Percentiles rank a stretch among this genome's conserved stretches.
These are phyloP conservation scores for Stromatinia cepivora DNA, from an alignment of 2,329 filamentous ascomycete species.

Conservation along the genomic window DNA sequence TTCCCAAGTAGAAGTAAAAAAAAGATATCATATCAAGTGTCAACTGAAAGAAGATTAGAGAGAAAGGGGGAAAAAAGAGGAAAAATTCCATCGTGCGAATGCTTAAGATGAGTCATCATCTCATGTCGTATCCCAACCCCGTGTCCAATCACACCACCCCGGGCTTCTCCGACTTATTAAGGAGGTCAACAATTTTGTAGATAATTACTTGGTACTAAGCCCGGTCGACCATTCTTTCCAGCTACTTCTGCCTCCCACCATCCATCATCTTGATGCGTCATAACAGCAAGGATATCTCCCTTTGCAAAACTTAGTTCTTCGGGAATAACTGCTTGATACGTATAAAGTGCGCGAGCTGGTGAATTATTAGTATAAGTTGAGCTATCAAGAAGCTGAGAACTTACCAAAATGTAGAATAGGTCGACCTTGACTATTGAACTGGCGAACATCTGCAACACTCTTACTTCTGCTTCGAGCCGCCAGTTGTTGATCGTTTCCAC, in stretches of 20 bases:
- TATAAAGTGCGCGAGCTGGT: slow-evolving; percentile 86
- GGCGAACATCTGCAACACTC: slow-evolving; percentile 79
- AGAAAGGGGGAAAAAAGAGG: background rate
- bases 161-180: background rate
- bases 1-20: slow-evolving; percentile 1
- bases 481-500: slow-evolving; percentile 40
- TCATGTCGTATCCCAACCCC: slow-evolving; percentile 3
- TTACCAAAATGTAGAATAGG: slow-evolving; percentile 92
- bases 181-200: slow-evolving; percentile 44
- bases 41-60: background rate
- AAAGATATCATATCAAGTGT: background rate
- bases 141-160: slow-evolving; percentile 2
- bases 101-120: slow-evolving; percentile 7
- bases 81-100: background rate
- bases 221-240: slow-evolving; percentile 59
- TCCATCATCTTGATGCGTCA: slow-evolving; percentile 92
- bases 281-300: slow-evolving; percentile 84
- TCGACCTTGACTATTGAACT: slow-evolving; percentile 82
- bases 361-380: slow-evolving; percentile 31
- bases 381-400: slow-evolving; percentile 43
- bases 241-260: slow-evolving; percentile 99
- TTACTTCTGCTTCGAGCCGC: slow-evolving; percentile 65
- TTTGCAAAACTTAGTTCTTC: slow-evolving; percentile 93
- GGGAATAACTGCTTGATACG: slow-evolving; percentile 91
- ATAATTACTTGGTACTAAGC: slow-evolving; percentile 69